Evolutionary conservation across 805 yeast genomes (phyloP), one percentile per base, ranked within the genome.

Genomic region (Candida piceae): DNA sequence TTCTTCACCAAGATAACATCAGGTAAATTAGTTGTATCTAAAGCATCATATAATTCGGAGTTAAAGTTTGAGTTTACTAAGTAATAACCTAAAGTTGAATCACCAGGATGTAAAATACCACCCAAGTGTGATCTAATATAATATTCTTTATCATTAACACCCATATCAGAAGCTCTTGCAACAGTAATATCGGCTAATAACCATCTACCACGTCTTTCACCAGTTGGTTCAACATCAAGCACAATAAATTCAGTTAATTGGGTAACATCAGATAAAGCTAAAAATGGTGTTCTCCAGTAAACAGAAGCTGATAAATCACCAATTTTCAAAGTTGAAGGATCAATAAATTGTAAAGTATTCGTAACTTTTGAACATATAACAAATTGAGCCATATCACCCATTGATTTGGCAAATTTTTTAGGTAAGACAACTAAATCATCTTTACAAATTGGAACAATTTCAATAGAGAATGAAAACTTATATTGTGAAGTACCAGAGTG

Each of bases 341-440:
- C 97, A 42, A 93, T 63, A 47, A 94, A 83, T 61, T 93, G 97
- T 26, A 93, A 50, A 41, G 84, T 66, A 59, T 87, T 90, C 29
- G 94, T 75, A 38, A 93, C 66, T 56, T 85, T 86, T 37, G 85
- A 78, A 66, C 98, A 93, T 38, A 93, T 60, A 10, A 84, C 93
- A 45, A 90, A 66, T 57, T 85, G 79, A 23, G 89, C 70, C 40
- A 87, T 84, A 57, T 81, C 81, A 39, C 97, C 96, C 65, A 86
- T 58, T 12, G 84, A 74, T 45, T 78, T 76, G 6, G 97, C 97
- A 49, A 90, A 62, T 55, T 81, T 83, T 58, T 82, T 81, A 21
- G 98, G 98, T 48, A 93, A 68, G 23, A 90, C 86, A 18, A 93
- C 95, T 50, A 93, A 70, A 59, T 94, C 98, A 57, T 93, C 99